These are phyloP conservation scores for Sideroxylon spinosum DNA, from an alignment of 179 eudicot genomes.

Conservation along the genomic window DNA sequence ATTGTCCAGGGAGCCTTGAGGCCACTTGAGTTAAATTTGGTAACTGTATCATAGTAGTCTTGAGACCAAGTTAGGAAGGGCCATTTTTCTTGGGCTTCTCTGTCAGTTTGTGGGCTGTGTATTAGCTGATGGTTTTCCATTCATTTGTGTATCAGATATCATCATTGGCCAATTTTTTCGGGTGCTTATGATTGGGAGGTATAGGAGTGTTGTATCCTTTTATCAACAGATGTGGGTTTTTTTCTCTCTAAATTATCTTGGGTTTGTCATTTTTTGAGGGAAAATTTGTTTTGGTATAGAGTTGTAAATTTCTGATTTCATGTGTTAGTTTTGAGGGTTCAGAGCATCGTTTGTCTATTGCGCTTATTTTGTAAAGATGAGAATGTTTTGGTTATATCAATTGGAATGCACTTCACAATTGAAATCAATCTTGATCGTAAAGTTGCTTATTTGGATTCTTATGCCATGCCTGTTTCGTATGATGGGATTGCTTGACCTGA, in stretches of 20 bases:
- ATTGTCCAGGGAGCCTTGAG: slow-evolving; percentile 92
- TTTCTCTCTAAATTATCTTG: not conserved
- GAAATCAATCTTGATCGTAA: too few species aligned
- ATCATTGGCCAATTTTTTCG: slow-evolving; percentile 22
- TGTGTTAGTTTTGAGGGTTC: not conserved
- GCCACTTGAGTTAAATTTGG: slow-evolving; percentile 67
- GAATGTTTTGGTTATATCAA: too few species aligned
- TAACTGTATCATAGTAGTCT: slow-evolving; percentile 21
- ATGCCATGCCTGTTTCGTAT: too few species aligned
- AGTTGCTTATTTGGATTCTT: too few species aligned
- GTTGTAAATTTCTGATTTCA: slow-evolving; percentile 25
- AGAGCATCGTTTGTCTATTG: not conserved
- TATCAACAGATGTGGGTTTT: slow-evolving; percentile 7
- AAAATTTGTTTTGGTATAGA: slow-evolving; percentile 12
- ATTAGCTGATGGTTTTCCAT: not conserved
- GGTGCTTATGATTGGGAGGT: slow-evolving; percentile 26
- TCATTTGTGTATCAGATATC: slow-evolving; percentile 17
- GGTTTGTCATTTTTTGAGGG: not conserved
- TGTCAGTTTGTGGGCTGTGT: slow-evolving; percentile 12
- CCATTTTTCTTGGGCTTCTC: slow-evolving; percentile 25
- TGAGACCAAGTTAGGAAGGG: slow-evolving; percentile 15
- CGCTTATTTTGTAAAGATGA: slow-evolving; percentile 3
- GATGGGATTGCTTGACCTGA: too few species aligned
- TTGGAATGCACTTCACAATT: too few species aligned
- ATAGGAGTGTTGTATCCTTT: slow-evolving; percentile 21